These are phyloP conservation scores for Hymenoscyphus albidus DNA, from an alignment of 2,329 filamentous ascomycete genomes.

Conservation along the genomic window DNA sequence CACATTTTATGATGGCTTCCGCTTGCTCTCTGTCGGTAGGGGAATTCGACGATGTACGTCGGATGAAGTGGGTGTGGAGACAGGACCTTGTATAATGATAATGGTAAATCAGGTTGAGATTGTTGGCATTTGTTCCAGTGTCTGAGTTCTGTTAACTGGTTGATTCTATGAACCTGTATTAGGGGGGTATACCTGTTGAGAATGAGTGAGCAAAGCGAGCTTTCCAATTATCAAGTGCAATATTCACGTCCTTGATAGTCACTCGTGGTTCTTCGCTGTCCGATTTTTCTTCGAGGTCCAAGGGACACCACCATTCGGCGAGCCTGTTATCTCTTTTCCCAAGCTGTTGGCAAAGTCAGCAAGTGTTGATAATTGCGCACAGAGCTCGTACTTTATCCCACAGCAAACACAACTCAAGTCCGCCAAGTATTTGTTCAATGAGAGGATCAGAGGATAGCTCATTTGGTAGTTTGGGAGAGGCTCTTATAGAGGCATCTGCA, in stretches of 20 bases:
- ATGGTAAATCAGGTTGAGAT: conserved; percentile 1
- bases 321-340: neutral
- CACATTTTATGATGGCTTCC: neutral
- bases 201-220: neutral
- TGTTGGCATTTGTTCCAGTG: neutral
- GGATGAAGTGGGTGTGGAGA: conserved; percentile 6
- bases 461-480: neutral
- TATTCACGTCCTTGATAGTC: neutral
- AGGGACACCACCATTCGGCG: conserved; percentile 3
- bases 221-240: conserved; percentile 2
- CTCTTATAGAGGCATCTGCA: neutral
- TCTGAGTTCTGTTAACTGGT: neutral
- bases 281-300: neutral
- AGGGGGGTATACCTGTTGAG: neutral
- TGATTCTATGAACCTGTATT: neutral
- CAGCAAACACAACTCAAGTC: neutral
- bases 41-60: neutral
- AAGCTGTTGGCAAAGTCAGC: conserved; percentile 1
- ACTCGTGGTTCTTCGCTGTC: neutral
- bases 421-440: neutral
- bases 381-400: conserved; percentile 3
- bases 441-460: neutral
- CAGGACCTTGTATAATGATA: conserved; percentile 1
- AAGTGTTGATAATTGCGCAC: neutral
- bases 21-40: neutral